Evolutionary conservation across 1,139 yeast species (phyloP).

Genomic region (Sugiyamaella paludigena): DNA sequence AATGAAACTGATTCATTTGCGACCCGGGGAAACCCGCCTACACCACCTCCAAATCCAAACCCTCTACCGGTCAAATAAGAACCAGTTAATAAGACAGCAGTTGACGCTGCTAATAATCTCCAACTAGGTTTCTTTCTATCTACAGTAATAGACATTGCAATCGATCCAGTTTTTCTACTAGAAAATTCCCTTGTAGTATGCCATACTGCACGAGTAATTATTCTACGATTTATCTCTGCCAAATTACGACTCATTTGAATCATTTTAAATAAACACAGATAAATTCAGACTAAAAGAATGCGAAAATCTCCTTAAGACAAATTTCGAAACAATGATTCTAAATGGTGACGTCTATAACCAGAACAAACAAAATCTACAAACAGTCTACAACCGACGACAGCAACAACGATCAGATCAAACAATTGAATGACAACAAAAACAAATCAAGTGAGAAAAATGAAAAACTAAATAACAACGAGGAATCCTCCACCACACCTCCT

Average conservation of each 20-base stretch:
- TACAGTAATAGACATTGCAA: neutral
- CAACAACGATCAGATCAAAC: too few species aligned
- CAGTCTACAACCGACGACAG: too few species aligned
- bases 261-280: neutral
- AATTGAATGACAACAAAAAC: too few species aligned
- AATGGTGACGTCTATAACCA: too few species aligned
- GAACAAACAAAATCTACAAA: too few species aligned
- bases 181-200: slow-evolving; percentile 2
- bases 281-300: too few species aligned
- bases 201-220: slow-evolving; percentile 9
- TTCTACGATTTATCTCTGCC: slow-evolving; percentile 8
- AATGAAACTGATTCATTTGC: slow-evolving; percentile 11
- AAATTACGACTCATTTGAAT: slow-evolving; percentile 10
- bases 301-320: too few species aligned
- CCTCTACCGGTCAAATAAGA: slow-evolving; percentile 11
- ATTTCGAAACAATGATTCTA: too few species aligned
- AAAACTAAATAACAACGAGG: too few species aligned
- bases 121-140: slow-evolving; percentile 10
- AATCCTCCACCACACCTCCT: too few species aligned
- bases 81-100: slow-evolving; percentile 14
- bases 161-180: neutral
- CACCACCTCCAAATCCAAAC: neutral
- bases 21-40: neutral
- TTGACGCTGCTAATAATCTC: slow-evolving; percentile 15
- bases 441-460: too few species aligned